Conservation (phyloP, 2,329 filamentous ascomycete species). For the Chlorencoelia australis region DNA sequence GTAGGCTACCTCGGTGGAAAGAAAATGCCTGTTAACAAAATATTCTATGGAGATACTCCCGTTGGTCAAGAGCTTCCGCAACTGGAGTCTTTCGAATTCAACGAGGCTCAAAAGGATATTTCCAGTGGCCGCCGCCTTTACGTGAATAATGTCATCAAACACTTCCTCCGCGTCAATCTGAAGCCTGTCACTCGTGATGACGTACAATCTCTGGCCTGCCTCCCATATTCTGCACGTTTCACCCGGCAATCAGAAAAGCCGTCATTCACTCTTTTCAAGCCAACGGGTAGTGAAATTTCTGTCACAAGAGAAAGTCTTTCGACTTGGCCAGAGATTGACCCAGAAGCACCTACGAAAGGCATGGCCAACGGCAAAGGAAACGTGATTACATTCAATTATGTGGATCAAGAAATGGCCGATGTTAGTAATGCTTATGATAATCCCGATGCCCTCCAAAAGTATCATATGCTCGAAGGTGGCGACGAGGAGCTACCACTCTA, state of each 20-base stretch:
- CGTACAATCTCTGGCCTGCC: constrained; percentile 14
- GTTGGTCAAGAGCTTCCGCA: constrained; percentile 23
- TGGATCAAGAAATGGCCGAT: background rate
- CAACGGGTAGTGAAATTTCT: constrained; percentile 12
- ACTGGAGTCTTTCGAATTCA: constrained; percentile 22
- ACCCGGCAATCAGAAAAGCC: constrained; percentile 19
- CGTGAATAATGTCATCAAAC: constrained; percentile 33
- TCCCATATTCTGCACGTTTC: constrained; percentile 22
- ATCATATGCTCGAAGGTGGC: constrained; percentile 30
- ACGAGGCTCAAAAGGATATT: constrained; percentile 19
- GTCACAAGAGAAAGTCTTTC: constrained; percentile 21
- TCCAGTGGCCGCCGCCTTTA: constrained; percentile 36
- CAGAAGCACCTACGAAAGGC: constrained; percentile 5
- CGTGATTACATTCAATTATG: constrained; percentile 10
- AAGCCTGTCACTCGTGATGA: constrained; percentile 12
- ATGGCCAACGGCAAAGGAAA: background rate
- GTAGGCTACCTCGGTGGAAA: constrained; percentile 30
- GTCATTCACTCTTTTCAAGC: constrained; percentile 27
- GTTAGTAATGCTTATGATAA: constrained; percentile 13
- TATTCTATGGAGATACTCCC: constrained; percentile 31
- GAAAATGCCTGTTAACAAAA: constrained; percentile 29
- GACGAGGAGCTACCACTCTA: constrained; percentile 39
- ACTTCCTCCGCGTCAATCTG: constrained; percentile 27
- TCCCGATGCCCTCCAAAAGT: constrained; percentile 29
- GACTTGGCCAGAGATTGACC: constrained; percentile 24